Conservation (phyloP, 2,329 filamentous ascomycete species). For the Arachnomyces sp. region DNA sequence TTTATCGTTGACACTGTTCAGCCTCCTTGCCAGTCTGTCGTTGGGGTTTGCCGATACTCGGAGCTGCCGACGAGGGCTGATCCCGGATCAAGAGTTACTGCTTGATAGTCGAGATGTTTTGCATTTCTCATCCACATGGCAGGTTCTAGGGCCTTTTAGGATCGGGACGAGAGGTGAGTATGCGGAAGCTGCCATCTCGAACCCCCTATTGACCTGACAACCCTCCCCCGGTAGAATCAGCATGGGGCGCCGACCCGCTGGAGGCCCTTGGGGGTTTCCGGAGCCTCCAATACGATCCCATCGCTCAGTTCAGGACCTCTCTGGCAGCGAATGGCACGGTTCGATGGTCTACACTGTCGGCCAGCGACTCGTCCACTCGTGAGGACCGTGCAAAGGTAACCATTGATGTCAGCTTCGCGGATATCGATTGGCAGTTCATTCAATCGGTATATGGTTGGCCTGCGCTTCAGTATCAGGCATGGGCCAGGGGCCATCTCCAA, state of each 20-base stretch:
- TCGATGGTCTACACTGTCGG: conserved; percentile 37
- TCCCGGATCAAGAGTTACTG: conserved; percentile 4
- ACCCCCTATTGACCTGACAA: conserved; percentile 3
- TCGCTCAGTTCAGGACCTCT: conserved; percentile 41
- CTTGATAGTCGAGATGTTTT: conserved; percentile 4
- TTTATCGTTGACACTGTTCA: no score
- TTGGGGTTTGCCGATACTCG: no score
- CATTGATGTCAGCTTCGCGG: conserved; percentile 39
- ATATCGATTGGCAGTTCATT: conserved; percentile 47
- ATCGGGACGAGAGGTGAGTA: conserved; percentile 50
- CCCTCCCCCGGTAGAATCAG: conserved; percentile 37
- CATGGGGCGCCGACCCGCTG: conserved; percentile 52
- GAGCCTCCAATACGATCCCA: conserved; percentile 34
- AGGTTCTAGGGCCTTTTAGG: conserved; percentile 50
- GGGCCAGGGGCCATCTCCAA: conserved; percentile 44
- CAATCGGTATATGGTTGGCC: conserved; percentile 51
- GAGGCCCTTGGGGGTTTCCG: conserved; percentile 47
- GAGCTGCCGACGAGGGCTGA: no score
- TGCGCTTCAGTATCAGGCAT: conserved; percentile 51
- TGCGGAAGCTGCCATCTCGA: conserved; percentile 3
- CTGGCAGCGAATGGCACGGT: conserved; percentile 44
- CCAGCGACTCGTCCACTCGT: conserved; percentile 21
- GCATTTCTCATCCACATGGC: conserved; percentile 33
- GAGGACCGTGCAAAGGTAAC: conserved; percentile 26
- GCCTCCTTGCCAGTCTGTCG: no score